Conservation (phyloP, 2,329 filamentous ascomycete genomes). For the Pezicula carpinea region DNA sequence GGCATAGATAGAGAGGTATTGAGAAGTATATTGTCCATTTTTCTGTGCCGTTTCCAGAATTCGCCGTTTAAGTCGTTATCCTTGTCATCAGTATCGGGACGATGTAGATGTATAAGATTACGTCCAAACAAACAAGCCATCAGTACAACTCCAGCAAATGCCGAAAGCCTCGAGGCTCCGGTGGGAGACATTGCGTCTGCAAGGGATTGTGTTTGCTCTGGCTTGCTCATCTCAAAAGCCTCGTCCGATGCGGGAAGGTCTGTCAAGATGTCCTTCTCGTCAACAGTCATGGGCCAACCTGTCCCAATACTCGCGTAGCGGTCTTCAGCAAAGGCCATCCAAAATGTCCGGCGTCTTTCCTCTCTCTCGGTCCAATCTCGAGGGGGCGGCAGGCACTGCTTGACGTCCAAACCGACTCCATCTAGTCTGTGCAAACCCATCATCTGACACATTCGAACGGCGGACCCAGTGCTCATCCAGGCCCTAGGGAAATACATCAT, state of each 20-base stretch:
- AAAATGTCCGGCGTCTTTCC: conserved; percentile 87
- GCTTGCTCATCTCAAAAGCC: conserved; percentile 74
- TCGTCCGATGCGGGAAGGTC: conserved; percentile 81
- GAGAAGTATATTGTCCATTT: conserved; percentile 84
- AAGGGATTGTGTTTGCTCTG: conserved; percentile 67
- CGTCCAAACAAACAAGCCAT: conserved; percentile 89
- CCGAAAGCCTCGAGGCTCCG: conserved; percentile 69
- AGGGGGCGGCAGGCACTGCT: conserved; percentile 81
- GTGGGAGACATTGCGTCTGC: conserved; percentile 64
- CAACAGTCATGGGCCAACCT: conserved; percentile 92
- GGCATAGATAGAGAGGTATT: conserved; percentile 85
- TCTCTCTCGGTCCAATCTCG: conserved; percentile 93
- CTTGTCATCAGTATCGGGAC: conserved; percentile 73
- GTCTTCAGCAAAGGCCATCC: conserved; percentile 88
- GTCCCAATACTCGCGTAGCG: conserved; percentile 94
- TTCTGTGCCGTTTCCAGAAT: conserved; percentile 91
- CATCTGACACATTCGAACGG: conserved; percentile 81
- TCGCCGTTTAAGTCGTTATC: conserved; percentile 87
- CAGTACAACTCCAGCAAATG: conserved; percentile 75
- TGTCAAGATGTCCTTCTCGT: conserved; percentile 86
- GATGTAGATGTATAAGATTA: conserved; percentile 86
- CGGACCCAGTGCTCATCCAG: conserved; percentile 86
- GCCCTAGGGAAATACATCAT: conserved; percentile 96
- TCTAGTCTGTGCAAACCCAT: conserved; percentile 88
- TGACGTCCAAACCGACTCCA: conserved; percentile 78